Percentiles rank a stretch among this genome's conserved stretches.
Conservation (phyloP, 805 yeast species). For the Blastobotrys terrestris region DNA sequence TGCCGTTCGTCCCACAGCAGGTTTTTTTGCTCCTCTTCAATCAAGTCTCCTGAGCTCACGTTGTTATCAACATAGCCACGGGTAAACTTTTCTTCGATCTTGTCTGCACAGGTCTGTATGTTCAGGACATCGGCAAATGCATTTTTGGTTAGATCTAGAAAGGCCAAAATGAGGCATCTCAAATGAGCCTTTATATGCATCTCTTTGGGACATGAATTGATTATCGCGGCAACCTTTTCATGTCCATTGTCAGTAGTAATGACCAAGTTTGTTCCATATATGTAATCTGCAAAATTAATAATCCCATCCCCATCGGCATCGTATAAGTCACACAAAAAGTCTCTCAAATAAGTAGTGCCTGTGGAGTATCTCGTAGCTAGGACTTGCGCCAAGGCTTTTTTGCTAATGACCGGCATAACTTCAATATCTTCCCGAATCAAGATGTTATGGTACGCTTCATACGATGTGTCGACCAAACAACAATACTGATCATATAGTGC, state of each 20-base stretch:
- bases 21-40: background rate
- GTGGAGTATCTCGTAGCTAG: constrained; percentile 8
- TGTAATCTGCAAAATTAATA: constrained; percentile 10
- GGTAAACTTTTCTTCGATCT: background rate
- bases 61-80: background rate
- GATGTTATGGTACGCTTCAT: background rate
- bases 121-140: constrained; percentile 14
- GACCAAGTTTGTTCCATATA: constrained; percentile 6
- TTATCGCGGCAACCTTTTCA: background rate
- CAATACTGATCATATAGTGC: constrained; percentile 20
- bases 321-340: constrained; percentile 6
- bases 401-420: background rate
- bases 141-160: constrained; percentile 8
- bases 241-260: background rate
- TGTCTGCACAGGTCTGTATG: background rate
- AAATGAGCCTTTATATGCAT: constrained; percentile 1
- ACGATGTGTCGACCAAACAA: constrained; percentile 4
- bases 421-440: background rate
- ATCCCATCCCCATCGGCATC: constrained; percentile 10
- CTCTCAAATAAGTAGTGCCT: background rate
- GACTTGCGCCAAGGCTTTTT: constrained; percentile 1
- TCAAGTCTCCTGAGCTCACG: background rate
- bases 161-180: constrained; percentile 6
- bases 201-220: background rate
- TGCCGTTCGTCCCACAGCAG: constrained; percentile 12